phyloP scores from a whole-genome alignment of 148 eudicot genomes.

The Vaccinium vitisidaea region DNA sequence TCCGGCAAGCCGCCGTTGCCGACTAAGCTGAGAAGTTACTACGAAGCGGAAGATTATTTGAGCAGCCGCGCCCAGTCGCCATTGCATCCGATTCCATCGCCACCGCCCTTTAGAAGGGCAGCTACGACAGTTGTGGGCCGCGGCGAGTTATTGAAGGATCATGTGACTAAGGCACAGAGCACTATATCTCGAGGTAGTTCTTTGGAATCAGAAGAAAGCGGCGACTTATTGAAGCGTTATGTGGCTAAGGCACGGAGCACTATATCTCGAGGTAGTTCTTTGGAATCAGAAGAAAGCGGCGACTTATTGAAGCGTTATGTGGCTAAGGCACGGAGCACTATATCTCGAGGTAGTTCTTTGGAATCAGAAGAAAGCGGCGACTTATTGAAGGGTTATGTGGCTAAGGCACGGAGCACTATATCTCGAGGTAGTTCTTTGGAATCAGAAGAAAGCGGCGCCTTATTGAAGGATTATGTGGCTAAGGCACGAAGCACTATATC shows the following conservation, averaged over 20 bases:
- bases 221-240: background rate
- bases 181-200: conserved; percentile 42
- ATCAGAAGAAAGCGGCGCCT: no score
- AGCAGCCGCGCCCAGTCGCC: conserved; percentile 38
- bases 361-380: background rate
- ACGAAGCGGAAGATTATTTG: conserved; percentile 22
- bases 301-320: no score
- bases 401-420: no score
- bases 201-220: conserved; percentile 32
- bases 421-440: no score
- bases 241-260: conserved; percentile 38
- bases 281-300: conserved; percentile 8
- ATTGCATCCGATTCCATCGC: conserved; percentile 29
- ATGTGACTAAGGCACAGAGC: conserved; percentile 39
- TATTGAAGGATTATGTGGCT: no score
- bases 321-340: no score
- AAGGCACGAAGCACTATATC: no score
- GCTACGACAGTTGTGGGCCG: conserved; percentile 30
- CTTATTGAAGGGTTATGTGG: no score
- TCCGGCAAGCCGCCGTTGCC: conserved; percentile 59
- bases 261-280: conserved; percentile 45
- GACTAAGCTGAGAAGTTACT: conserved; percentile 22
- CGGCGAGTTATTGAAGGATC: conserved; percentile 18
- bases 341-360: conserved; percentile 25
- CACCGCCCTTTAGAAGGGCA: conserved; percentile 39